Percentiles rank a stretch among this genome's conserved stretches.
Conservation (phyloP, 139 green algal genomes). For the Ulvella scutata region DNA sequence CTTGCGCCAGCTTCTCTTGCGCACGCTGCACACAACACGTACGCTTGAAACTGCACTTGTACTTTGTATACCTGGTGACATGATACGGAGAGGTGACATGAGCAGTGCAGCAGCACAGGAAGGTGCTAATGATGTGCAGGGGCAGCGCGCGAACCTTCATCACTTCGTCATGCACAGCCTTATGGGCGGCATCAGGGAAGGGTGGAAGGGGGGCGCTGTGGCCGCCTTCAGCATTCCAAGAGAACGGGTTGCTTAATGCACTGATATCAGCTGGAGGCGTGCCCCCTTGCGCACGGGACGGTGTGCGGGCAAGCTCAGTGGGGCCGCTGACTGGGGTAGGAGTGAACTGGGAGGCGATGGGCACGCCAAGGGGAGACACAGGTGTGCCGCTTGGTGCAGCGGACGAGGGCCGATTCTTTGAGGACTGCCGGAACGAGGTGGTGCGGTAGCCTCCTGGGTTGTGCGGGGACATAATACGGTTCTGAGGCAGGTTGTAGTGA, state of each 20-base stretch:
- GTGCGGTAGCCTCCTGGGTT: too few relatives aligned
- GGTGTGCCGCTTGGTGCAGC: neutral
- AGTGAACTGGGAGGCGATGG: neutral
- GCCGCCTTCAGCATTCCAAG: neutral
- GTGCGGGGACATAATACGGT: too few relatives aligned
- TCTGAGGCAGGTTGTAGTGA: too few relatives aligned
- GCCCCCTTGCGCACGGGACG: neutral
- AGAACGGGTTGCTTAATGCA: neutral
- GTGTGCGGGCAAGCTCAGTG: neutral
- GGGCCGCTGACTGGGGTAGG: neutral
- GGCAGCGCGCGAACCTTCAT: constrained; percentile 3
- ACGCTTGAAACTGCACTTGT: too few relatives aligned
- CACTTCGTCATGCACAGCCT: neutral
- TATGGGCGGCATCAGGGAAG: neutral
- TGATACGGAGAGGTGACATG: neutral
- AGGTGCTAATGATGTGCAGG: neutral
- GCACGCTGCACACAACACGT: neutral
- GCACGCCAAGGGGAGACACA: neutral
- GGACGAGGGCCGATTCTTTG: neutral
- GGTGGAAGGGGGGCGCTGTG: neutral
- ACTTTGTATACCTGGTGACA: too few relatives aligned
- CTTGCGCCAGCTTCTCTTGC: neutral
- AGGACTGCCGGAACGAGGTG: too few relatives aligned
- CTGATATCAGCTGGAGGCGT: neutral
- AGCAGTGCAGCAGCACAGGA: neutral